Evolutionary conservation across 2,329 filamentous ascomycete species (phyloP).

Genomic region (Scedosporium apiospermum): DNA sequence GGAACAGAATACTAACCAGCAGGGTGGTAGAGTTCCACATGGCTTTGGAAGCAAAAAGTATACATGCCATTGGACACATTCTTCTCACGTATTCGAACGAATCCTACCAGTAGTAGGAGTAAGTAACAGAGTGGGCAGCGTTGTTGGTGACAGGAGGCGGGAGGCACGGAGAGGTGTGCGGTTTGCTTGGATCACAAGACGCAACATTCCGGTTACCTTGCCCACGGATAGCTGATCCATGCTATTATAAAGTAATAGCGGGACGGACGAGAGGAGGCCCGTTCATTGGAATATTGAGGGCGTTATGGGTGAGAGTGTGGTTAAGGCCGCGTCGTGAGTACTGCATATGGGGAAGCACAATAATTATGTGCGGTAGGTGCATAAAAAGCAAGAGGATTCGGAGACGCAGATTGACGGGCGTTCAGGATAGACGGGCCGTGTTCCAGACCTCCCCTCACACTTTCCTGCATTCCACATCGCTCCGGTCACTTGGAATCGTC

Average conservation of each 20-base stretch:
- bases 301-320: neutral
- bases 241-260: neutral
- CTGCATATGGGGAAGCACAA: neutral
- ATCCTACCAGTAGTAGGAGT: neutral
- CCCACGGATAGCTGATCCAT: neutral
- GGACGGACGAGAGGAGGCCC: neutral
- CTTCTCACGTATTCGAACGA: neutral
- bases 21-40: neutral
- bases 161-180: neutral
- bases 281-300: neutral
- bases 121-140: neutral
- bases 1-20: neutral
- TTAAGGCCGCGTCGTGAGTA: neutral
- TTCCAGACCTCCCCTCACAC: neutral
- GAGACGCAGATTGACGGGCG: neutral
- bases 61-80: neutral
- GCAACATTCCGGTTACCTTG: neutral
- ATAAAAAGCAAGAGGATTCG: neutral
- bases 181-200: neutral
- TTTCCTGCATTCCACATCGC: neutral
- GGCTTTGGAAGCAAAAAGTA: neutral
- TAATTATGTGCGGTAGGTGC: neutral
- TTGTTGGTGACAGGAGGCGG: neutral
- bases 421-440: neutral
- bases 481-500: neutral